These are phyloP conservation scores for Pelagomonas calceolata DNA, from an alignment of 108 stramenopile genomes.

Conservation along the genomic window DNA sequence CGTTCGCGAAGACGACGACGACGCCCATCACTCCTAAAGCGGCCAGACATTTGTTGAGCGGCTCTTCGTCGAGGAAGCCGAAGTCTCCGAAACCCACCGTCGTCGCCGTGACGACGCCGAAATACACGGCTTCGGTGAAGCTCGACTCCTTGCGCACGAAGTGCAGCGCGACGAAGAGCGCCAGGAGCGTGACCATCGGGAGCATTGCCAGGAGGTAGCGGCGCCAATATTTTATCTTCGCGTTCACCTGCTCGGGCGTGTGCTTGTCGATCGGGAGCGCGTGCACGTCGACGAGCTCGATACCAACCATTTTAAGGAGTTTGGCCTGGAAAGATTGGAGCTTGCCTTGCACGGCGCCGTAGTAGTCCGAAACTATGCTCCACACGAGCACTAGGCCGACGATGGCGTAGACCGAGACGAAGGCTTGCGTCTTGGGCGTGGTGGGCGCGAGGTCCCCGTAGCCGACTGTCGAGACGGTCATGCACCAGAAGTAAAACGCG, in stretches of 20 bases:
- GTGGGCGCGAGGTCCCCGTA: neutral
- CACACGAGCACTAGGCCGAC: neutral
- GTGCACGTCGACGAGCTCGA: neutral
- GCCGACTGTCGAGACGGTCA: neutral
- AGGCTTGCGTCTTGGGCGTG: neutral
- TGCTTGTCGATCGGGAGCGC: neutral
- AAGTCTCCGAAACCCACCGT: slow-evolving; percentile 27
- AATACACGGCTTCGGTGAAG: slow-evolving; percentile 31
- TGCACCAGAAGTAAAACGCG: neutral
- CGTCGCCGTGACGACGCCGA: slow-evolving; percentile 27
- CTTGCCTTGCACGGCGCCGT: too few species aligned
- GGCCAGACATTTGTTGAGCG: neutral
- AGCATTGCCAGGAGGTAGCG: neutral
- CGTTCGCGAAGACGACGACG: neutral
- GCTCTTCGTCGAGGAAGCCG: neutral
- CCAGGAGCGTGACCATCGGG: neutral
- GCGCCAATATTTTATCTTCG: neutral
- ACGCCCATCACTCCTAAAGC: neutral
- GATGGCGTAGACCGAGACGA: neutral
- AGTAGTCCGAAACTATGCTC: neutral
- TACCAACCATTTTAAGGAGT: too few species aligned
- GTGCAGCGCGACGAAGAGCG: neutral
- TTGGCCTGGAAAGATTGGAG: too few species aligned
- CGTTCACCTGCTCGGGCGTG: neutral
- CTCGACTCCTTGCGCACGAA: neutral